Percentiles rank a stretch among this genome's conserved stretches.
phyloP scores from a whole-genome alignment of 2,329 filamentous ascomycete genomes.

The Fusarium acutatum region DNA sequence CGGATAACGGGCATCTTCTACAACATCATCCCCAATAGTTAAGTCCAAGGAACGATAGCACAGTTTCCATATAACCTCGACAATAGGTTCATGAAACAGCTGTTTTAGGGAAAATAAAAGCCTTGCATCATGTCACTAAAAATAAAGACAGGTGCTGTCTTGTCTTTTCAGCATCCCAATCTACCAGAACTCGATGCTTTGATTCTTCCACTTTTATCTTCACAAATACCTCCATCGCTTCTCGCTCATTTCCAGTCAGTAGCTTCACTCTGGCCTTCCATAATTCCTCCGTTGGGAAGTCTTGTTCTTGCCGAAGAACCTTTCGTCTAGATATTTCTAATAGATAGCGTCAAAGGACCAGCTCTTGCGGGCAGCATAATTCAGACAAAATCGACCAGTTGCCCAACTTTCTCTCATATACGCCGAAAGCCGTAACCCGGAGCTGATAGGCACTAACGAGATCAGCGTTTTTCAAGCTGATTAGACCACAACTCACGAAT shows the following conservation, averaged over 20 bases:
- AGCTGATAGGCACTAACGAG: fast-evolving
- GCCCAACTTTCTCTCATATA: conserved; percentile 41
- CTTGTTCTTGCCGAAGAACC: neutral
- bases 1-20: too few relatives aligned
- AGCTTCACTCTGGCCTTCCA: neutral
- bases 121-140: neutral
- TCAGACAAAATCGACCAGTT: neutral
- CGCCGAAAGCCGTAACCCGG: conserved; percentile 33
- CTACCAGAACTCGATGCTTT: neutral
- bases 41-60: too few relatives aligned
- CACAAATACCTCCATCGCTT: neutral
- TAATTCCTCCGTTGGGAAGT: fast-evolving
- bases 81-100: too few relatives aligned
- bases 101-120: too few relatives aligned
- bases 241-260: fast-evolving
- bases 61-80: too few relatives aligned
- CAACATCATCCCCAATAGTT: too few relatives aligned
- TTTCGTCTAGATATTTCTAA: neutral
- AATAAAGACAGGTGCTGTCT: neutral
- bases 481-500: neutral
- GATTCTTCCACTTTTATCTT: neutral
- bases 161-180: neutral
- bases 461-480: fast-evolving
- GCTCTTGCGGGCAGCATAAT: neutral
- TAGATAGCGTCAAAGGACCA: neutral